A percentile compares a stretch with the other conserved stretches of the same genome.
Conservation (phyloP, 768 basidiomycete species). For the Lactarius hatsudake region DNA sequence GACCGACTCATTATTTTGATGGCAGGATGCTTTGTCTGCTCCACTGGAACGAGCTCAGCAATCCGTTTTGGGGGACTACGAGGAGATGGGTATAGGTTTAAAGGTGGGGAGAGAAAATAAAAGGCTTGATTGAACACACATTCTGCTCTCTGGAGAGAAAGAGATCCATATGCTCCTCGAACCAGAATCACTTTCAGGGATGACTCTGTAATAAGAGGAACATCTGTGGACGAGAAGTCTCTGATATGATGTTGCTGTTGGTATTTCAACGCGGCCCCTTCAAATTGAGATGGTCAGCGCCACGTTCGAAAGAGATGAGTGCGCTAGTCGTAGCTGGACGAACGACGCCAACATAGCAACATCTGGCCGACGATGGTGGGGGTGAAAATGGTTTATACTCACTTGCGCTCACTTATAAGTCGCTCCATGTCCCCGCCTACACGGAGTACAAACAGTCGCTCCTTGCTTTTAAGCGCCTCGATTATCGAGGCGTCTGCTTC, state of each 20-base stretch:
- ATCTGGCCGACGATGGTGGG: not conserved
- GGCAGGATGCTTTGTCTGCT: constrained; percentile 65
- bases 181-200: constrained; percentile 61
- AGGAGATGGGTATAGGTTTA: constrained; percentile 26
- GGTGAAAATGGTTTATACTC: constrained; percentile 33
- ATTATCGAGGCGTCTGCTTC: constrained; percentile 79
- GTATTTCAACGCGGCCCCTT: constrained; percentile 64
- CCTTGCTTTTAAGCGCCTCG: constrained; percentile 85
- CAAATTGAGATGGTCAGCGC: constrained; percentile 18
- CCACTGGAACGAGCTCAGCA: constrained; percentile 74
- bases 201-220: constrained; percentile 74
- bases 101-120: constrained; percentile 8
- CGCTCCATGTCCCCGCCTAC: constrained; percentile 84
- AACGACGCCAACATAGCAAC: not conserved
- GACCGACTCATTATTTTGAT: constrained; percentile 86
- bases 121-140: constrained; percentile 50
- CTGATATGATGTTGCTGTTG: constrained; percentile 76
- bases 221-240: constrained; percentile 84
- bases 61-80: constrained; percentile 66
- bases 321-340: not conserved
- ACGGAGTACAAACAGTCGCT: constrained; percentile 83
- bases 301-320: not conserved
- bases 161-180: constrained; percentile 63
- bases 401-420: constrained; percentile 75
- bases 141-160: constrained; percentile 61